phyloP scores from a whole-genome alignment of 1,284 basidiomycete species.

The Trametes polyzona region DNA sequence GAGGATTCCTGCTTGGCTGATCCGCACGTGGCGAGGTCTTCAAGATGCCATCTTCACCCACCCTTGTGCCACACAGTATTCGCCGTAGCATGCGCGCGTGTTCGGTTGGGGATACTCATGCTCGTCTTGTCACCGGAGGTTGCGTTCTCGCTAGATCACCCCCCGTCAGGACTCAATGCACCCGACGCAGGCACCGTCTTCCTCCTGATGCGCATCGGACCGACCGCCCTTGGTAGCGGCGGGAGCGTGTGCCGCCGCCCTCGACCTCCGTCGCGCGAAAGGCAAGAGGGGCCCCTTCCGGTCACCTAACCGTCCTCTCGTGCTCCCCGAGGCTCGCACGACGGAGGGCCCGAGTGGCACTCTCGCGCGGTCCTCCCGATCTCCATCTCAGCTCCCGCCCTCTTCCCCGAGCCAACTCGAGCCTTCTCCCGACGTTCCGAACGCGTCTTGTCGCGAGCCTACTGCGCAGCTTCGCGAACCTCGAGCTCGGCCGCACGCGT shows the following conservation, averaged over 20 bases:
- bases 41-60: no score
- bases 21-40: no score
- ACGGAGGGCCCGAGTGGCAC: not conserved
- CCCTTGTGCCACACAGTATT: no score
- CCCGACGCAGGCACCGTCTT: not conserved
- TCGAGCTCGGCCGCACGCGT: not conserved
- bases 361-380: not conserved
- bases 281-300: constrained; percentile 6
- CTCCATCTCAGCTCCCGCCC: constrained; percentile 1
- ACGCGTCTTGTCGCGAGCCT: not conserved
- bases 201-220: not conserved
- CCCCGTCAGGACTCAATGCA: not conserved
- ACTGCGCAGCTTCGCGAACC: not conserved
- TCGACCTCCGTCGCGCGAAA: constrained; percentile 9
- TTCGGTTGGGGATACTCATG: no score
- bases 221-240: not conserved
- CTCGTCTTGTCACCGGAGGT: no score
- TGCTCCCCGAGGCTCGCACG: not conserved
- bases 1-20: no score
- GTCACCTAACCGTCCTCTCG: not conserved
- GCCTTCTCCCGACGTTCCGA: not conserved
- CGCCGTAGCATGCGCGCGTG: no score
- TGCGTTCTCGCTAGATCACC: no score
- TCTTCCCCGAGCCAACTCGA: not conserved
- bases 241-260: not conserved